A percentile compares a stretch with the other conserved stretches of the same genome.
Conservation (phyloP, 2,329 filamentous ascomycete genomes). For the Fusarium mundagurra region DNA sequence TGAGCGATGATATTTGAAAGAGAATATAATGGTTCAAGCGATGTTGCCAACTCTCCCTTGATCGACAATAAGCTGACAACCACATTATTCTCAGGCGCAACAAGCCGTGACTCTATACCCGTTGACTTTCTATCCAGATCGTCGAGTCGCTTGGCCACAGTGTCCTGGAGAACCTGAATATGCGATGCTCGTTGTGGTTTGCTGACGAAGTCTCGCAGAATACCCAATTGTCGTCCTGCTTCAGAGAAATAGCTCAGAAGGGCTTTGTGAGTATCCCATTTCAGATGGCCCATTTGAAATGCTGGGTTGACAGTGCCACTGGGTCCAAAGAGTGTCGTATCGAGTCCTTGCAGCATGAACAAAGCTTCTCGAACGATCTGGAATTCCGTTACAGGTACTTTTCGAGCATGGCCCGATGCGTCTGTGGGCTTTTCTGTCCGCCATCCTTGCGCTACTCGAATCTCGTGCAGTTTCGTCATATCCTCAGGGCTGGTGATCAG, state of each 20-base stretch:
- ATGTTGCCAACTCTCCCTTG: slow-evolving; percentile 63
- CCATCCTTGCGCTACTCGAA: slow-evolving; percentile 51
- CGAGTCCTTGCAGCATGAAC: slow-evolving; percentile 85
- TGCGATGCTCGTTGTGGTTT: slow-evolving; percentile 63
- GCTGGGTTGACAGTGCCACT: slow-evolving; percentile 51
- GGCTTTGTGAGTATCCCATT: slow-evolving; percentile 61
- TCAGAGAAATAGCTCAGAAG: slow-evolving; percentile 59
- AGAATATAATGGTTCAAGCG: slow-evolving; percentile 64
- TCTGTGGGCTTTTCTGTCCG: slow-evolving; percentile 48
- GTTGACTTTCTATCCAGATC: slow-evolving; percentile 69
- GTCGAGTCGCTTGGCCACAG: slow-evolving; percentile 65
- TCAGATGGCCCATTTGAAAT: slow-evolving; percentile 60
- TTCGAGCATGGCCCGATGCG: slow-evolving; percentile 47
- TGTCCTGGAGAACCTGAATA: slow-evolving; percentile 76
- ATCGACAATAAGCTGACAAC: slow-evolving; percentile 75
- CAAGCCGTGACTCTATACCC: slow-evolving; percentile 67
- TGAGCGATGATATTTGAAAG: slow-evolving; percentile 71
- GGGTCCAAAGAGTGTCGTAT: slow-evolving; percentile 74
- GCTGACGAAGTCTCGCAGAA: slow-evolving; percentile 57
- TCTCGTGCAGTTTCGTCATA: slow-evolving; percentile 43
- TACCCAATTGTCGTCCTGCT: slow-evolving; percentile 55
- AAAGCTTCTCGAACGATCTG: slow-evolving; percentile 80
- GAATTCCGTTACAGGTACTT: slow-evolving; percentile 71
- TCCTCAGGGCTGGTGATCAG: slow-evolving; percentile 51
- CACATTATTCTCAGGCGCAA: slow-evolving; percentile 61